Percentiles rank a stretch among this genome's conserved stretches.
Conservation (phyloP, 306 rosid species). For the Cucurbita ficifolia region DNA sequence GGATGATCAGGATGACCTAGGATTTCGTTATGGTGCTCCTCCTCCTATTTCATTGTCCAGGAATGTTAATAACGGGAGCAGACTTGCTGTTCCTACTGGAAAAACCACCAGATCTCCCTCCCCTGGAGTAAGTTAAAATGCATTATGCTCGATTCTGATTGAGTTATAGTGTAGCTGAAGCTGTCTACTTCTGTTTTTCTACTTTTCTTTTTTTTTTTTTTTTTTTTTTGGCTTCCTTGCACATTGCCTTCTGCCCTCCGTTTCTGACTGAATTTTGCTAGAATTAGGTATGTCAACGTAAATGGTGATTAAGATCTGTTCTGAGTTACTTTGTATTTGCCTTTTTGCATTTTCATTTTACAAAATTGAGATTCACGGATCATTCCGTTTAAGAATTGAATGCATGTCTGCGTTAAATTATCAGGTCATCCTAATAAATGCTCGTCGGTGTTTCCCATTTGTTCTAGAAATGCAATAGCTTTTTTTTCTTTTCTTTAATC, state of each 20-base stretch:
- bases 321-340: background rate
- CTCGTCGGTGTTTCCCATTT: background rate
- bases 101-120: constrained; percentile 50
- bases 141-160: background rate
- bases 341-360: background rate
- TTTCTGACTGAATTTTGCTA: background rate
- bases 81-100: constrained; percentile 19
- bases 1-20: constrained; percentile 67
- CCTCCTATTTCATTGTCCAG: constrained; percentile 62
- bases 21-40: constrained; percentile 85
- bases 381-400: background rate
- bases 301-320: background rate
- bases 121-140: constrained; percentile 32
- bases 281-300: background rate
- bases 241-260: background rate
- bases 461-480: background rate
- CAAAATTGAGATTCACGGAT: background rate
- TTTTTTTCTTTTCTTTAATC: background rate
- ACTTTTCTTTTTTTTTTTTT: background rate
- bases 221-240: background rate
- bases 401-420: background rate
- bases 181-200: background rate
- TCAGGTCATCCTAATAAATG: background rate
- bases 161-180: background rate
- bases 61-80: constrained; percentile 18